Evolutionary conservation across 2,329 filamentous ascomycete species (phyloP), one percentile per base, ranked within the genome.

Genomic region (Cercospora janseana): DNA sequence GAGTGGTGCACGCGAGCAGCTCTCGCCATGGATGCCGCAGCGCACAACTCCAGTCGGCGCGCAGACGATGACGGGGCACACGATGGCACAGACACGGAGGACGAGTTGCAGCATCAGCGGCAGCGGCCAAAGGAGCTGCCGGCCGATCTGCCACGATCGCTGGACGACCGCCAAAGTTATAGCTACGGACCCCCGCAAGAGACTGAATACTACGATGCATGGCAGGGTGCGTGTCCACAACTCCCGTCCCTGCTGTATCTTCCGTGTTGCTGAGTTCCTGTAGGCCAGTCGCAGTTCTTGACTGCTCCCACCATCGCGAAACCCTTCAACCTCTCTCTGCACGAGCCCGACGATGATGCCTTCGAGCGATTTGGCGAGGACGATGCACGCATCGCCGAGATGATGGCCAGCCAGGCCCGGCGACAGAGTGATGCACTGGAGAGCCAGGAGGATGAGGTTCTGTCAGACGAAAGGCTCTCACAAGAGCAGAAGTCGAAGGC

Each of bases 171-270:
- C 54, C 81, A 85, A 61, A 78, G 78, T 63, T 79, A 86, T 26
- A 80, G 46, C 35, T 28, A 83, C 3, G 77, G 70, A 38, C 82
- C 85, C 55, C 80, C 84, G 57, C 79, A 86, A 49, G 93, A 97
- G 76, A 95, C 91, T 31, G 93, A 97, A 76, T 89, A 96, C 75
- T 98, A 97, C 70, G 93, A 98, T 79, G 93, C 89, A 61, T 98
- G 93, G 93, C 90, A 97, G 84, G 92, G 92, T 86, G 69, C 67
- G 77, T 55, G 23, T 73, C 51, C 52, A 7, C 8, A 34, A 9
- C 4, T 21, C 43, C 13, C 6, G 9, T 20, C 20, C 8, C 13
- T 26, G n/a, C 12, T 18, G 24, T 29, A 27, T 16, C 16, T 43
- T 26, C 21, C n/a, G 35, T 44, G 43, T 40, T 51, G 38, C 45